Conservation (phyloP, 352 stramenopile genomes). For the Pythium chondricola region DNA sequence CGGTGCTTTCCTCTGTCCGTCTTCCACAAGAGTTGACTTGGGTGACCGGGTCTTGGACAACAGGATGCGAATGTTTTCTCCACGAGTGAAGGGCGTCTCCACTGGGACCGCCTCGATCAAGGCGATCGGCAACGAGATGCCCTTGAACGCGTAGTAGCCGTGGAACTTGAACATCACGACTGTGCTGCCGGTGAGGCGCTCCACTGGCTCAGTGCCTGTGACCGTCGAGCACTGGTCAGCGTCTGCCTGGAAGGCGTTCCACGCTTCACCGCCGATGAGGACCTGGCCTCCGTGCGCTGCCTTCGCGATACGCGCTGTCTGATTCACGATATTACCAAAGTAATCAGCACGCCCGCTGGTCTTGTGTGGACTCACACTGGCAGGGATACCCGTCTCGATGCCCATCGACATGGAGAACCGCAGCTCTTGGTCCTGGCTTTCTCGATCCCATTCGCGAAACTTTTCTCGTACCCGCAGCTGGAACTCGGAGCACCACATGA, state of each 20-base stretch:
- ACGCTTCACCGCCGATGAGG: conserved; percentile 75
- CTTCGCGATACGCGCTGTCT: conserved; percentile 84
- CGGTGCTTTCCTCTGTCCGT: conserved; percentile 42
- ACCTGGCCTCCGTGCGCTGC: conserved; percentile 72
- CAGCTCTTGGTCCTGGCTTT: conserved; percentile 70
- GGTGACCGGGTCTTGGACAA: conserved; percentile 37
- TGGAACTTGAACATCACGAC: conserved; percentile 83
- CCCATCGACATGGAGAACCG: conserved; percentile 87
- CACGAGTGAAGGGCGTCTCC: conserved; percentile 26
- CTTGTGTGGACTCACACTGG: conserved; percentile 84
- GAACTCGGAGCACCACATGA: conserved; percentile 85
- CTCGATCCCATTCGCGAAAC: conserved; percentile 69
- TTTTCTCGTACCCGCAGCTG: conserved; percentile 72
- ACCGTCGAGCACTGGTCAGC: conserved; percentile 28
- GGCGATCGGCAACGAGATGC: conserved; percentile 73
- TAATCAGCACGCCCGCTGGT: conserved; percentile 85
- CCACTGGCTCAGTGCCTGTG: conserved; percentile 33
- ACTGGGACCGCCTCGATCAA: conserved; percentile 78
- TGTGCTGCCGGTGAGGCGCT: conserved; percentile 39
- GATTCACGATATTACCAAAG: conserved; percentile 88
- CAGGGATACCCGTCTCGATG: conserved; percentile 73
- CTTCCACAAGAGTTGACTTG: conserved; percentile 63
- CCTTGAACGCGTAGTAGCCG: conserved; percentile 82
- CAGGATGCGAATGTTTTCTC: conserved; percentile 29
- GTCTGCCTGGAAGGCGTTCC: conserved; percentile 51